Base-by-base conservation (phyloP, 2,329 filamentous ascomycete genomes). In the Hortaea sp. region DNA sequence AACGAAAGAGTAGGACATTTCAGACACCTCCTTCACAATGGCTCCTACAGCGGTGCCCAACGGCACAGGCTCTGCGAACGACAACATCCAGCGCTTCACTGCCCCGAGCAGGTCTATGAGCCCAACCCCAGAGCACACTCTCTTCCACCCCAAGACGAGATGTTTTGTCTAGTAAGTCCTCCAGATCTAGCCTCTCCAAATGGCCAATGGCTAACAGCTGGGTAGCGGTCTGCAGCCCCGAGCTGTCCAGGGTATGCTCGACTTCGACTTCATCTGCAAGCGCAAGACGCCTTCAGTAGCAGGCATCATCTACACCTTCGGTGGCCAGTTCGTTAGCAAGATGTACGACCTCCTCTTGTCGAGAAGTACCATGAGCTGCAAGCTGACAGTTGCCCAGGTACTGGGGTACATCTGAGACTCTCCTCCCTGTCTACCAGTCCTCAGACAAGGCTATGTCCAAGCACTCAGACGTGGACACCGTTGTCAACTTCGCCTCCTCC, bases 241-340 rank as follows among this genome's bases (percentile, higher is more conserved):
- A 61, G 73, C 73, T 47, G 73, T 76, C 43, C 73, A 76, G 68
- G 73, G 73, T 54, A 75, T 75, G 72, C 85, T 98, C 68, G 92
- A 98, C 73, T 98, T 98, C 70, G 92, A 98, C 78, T 98, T 97
- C 80, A 98, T 98, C 75, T 98, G 92, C 88, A 97, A 97, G 82
- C 87, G 92, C 64, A 79, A 82, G 67, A 94, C 86, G 50, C 92
- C 92, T 55, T 98, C 92, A 49, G 92, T 98, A 49, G 92, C 92
- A 57, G 92, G 89, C 68, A 97, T 98, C 74, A 97, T 98, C 79
- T 98, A 98, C 79, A 95, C 92, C 62, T 98, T 98, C 66, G 92
- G 92, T 69, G 92, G 92, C 59, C 92, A 98, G 75, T 98, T 98
- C 82, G 92, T 98, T 68, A 95, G 88, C 83, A 98, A 98, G 84